Conservation (phyloP, 192 early-diverging fungal genomes). For the Mortierella antarctica region DNA sequence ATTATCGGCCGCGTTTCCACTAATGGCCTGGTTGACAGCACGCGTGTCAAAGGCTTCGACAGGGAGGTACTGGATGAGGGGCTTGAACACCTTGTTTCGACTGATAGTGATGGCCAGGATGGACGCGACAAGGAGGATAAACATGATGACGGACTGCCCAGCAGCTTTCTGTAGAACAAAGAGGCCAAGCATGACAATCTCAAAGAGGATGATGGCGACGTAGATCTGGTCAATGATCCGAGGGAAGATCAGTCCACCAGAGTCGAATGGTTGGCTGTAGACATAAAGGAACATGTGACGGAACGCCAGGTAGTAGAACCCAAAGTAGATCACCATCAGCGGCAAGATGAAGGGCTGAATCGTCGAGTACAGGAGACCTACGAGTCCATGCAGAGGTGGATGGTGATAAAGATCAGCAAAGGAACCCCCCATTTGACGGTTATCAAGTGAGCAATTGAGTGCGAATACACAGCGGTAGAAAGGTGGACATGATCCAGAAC, state of each 20-base stretch:
- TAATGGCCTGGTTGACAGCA: neutral
- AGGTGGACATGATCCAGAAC: too few species aligned
- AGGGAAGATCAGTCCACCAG: constrained; percentile 72
- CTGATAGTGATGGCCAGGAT: constrained; percentile 40
- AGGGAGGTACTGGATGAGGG: constrained; percentile 58
- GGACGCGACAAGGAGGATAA: constrained; percentile 44
- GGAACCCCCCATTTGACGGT: neutral
- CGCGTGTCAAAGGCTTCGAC: constrained; percentile 26
- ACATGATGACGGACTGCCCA: constrained; percentile 59
- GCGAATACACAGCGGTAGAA: neutral
- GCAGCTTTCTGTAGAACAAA: constrained; percentile 66
- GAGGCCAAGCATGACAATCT: constrained; percentile 76
- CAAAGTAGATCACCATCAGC: constrained; percentile 79
- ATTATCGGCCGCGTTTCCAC: neutral
- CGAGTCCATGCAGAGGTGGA: neutral
- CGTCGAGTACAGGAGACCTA: constrained; percentile 79
- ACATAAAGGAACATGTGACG: constrained; percentile 83
- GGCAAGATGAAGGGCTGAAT: constrained; percentile 81
- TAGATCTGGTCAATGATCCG: constrained; percentile 69
- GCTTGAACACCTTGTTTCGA: constrained; percentile 51
- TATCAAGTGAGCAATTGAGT: too few species aligned
- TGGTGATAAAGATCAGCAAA: neutral
- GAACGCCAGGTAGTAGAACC: constrained; percentile 77
- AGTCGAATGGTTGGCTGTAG: constrained; percentile 66
- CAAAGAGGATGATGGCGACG: constrained; percentile 72